phyloP scores from a whole-genome alignment of 768 basidiomycete species.

The Exsudoporus frostii region DNA sequence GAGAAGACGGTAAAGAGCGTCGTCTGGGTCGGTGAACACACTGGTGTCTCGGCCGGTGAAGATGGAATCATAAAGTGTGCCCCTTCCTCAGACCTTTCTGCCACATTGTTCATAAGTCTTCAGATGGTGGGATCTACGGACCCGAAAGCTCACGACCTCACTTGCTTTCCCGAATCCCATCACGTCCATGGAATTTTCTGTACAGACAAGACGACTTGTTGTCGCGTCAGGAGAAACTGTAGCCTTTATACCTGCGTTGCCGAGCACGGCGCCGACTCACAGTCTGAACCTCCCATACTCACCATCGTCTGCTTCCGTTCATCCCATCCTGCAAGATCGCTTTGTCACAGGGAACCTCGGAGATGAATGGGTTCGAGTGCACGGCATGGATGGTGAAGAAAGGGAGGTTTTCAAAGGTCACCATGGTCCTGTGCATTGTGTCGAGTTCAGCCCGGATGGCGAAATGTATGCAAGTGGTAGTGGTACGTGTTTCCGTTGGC shows the following conservation, averaged over 20 bases:
- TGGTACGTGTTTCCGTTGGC: conserved; percentile 52
- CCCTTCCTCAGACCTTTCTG: not conserved
- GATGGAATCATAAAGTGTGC: conserved; percentile 84
- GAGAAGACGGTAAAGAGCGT: conserved; percentile 91
- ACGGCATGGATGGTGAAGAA: conserved; percentile 88
- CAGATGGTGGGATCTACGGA: conserved; percentile 97
- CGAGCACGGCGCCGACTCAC: conserved; percentile 63
- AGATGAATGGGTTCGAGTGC: conserved; percentile 97
- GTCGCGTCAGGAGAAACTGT: conserved; percentile 92
- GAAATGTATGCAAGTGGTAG: conserved; percentile 97
- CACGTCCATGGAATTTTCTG: conserved; percentile 91
- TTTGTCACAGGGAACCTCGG: conserved; percentile 88
- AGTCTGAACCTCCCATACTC: conserved; percentile 78
- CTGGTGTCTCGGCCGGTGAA: conserved; percentile 87
- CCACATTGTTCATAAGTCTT: conserved; percentile 12
- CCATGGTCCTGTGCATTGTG: conserved; percentile 94
- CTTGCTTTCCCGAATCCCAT: conserved; percentile 76
- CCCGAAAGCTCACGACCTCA: conserved; percentile 65
- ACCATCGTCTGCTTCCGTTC: conserved; percentile 92
- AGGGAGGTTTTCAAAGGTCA: conserved; percentile 92
- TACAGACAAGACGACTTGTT: conserved; percentile 76
- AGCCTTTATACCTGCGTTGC: conserved; percentile 80
- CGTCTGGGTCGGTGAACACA: conserved; percentile 87
- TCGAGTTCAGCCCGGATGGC: conserved; percentile 93
- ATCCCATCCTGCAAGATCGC: conserved; percentile 82